Conservation (phyloP, 2,329 filamentous ascomycete species). For the Diaporthe aspalathi region DNA sequence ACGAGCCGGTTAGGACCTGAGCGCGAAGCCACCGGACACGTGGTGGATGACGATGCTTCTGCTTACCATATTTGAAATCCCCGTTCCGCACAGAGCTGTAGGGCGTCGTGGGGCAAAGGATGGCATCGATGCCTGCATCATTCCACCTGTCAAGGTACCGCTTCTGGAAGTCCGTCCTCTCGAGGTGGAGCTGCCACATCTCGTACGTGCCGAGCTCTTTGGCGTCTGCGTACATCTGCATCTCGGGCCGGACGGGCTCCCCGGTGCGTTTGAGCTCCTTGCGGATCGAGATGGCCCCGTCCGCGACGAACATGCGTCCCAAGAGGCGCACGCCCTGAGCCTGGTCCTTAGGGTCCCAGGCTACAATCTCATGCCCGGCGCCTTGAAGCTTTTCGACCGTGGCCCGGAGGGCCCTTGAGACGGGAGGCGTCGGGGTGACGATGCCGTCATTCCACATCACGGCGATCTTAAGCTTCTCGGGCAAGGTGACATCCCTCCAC, state of each 20-base stretch:
- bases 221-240: conserved; percentile 49
- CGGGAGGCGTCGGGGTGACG: conserved; percentile 74
- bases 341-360: conserved; percentile 61
- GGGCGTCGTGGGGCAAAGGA: conserved; percentile 68
- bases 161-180: conserved; percentile 59
- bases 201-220: conserved; percentile 55
- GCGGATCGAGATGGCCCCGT: conserved; percentile 56
- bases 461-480: conserved; percentile 63
- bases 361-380: conserved; percentile 63
- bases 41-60: background rate
- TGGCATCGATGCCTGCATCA: conserved; percentile 66
- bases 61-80: conserved; percentile 56
- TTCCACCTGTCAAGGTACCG: conserved; percentile 54
- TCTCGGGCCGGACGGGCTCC: conserved; percentile 56
- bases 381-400: conserved; percentile 56
- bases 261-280: conserved; percentile 54
- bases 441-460: conserved; percentile 74
- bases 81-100: conserved; percentile 57
- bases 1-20: background rate
- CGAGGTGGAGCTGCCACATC: conserved; percentile 61
- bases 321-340: conserved; percentile 52
- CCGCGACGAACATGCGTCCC: conserved; percentile 60
- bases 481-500: conserved; percentile 57
- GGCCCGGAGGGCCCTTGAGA: conserved; percentile 65
- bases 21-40: no score